Conservation (phyloP, 2,329 filamentous ascomycete genomes). For the Aspergillus jensenii region DNA sequence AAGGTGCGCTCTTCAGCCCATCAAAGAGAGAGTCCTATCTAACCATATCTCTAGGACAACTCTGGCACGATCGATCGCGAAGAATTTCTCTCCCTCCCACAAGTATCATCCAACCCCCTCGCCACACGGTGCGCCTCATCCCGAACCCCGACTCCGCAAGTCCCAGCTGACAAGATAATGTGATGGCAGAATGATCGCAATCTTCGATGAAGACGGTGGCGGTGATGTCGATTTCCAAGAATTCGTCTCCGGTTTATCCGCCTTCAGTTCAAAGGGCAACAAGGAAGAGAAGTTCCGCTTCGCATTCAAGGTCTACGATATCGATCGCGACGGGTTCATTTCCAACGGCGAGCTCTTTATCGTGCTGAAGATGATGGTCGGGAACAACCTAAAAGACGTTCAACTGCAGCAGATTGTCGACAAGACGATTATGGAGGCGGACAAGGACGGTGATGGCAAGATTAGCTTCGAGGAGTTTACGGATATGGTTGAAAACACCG, state of each 20-base stretch:
- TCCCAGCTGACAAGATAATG: neutral
- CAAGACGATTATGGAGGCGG: constrained; percentile 99
- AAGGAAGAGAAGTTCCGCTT: constrained; percentile 98
- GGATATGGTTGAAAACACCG: constrained; percentile 97
- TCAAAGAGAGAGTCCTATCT: neutral
- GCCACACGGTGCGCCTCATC: constrained; percentile 71
- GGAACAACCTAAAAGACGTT: constrained; percentile 97
- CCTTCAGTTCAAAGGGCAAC: constrained; percentile 97
- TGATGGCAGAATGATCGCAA: constrained; percentile 83
- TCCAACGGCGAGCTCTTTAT: constrained; percentile 99
- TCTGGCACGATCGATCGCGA: constrained; percentile 98
- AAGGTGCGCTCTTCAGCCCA: constrained; percentile 61
- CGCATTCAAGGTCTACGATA: constrained; percentile 99
- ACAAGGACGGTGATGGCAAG: constrained; percentile 92
- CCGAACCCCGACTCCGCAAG: neutral
- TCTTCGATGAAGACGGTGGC: constrained; percentile 97
- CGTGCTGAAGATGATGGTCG: constrained; percentile 99
- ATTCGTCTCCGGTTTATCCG: constrained; percentile 91
- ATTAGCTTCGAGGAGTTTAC: constrained; percentile 99
- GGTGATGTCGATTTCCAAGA: constrained; percentile 99
- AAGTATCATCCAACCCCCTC: constrained; percentile 96
- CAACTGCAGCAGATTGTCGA: constrained; percentile 98
- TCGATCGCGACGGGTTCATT: constrained; percentile 97
- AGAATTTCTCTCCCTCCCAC: constrained; percentile 93
- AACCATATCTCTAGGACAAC: constrained; percentile 67